These are phyloP conservation scores for Aspergillus transmontanensis DNA, from an alignment of 2,329 filamentous ascomycete genomes.

Conservation along the genomic window DNA sequence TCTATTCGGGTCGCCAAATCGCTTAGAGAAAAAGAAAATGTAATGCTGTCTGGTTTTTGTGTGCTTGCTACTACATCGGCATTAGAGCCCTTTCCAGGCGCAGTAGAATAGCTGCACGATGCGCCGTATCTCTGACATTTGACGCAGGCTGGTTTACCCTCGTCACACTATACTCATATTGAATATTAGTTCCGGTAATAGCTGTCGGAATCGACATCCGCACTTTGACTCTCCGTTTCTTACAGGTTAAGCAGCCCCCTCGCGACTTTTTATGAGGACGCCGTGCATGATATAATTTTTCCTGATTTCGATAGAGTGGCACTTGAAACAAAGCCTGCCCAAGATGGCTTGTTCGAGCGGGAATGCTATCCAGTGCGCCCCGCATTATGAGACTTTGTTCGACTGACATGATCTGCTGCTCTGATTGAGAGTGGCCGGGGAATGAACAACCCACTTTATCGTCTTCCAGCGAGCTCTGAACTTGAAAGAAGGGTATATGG, in stretches of 20 bases:
- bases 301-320: background rate
- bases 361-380: background rate
- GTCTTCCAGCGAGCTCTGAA: no score
- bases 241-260: conserved; percentile 31
- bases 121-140: conserved; percentile 27
- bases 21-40: conserved; percentile 21
- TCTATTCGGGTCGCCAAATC: conserved; percentile 19
- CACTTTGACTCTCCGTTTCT: conserved; percentile 34
- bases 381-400: background rate
- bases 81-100: background rate
- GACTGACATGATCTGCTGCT: background rate
- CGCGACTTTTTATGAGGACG: conserved; percentile 32
- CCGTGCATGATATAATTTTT: conserved; percentile 16
- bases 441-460: no score
- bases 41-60: background rate
- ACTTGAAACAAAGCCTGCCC: conserved; percentile 18
- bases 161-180: conserved; percentile 28
- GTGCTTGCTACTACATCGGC: background rate
- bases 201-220: background rate
- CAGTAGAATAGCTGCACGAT: conserved; percentile 25
- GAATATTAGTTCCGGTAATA: background rate
- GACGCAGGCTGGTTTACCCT: conserved; percentile 28
- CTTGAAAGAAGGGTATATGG: background rate
- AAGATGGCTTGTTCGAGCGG: no score
- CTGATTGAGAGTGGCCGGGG: accelerated